Base-by-base conservation (phyloP, 1,284 basidiomycete genomes). In the Sporisorium exsertum region DNA sequence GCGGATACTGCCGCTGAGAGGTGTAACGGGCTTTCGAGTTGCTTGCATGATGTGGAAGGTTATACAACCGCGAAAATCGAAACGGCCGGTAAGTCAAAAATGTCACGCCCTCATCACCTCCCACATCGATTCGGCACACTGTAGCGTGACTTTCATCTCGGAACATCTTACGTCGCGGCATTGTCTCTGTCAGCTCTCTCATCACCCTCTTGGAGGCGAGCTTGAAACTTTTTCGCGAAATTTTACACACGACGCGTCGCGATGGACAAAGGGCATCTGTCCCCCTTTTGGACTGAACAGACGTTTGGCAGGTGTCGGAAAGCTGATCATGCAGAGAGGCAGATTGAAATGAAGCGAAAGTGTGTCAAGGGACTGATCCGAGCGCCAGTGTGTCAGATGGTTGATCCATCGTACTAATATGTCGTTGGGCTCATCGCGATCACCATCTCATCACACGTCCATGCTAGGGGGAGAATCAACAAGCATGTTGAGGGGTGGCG, bases 241-340 rank as follows among this genome's bases (percentile, higher is more conserved):
- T 10, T 49, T 42, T 27, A 6, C n/a, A 5, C 52, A 13, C 52
- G 56, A 64, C 63, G 56, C 57, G 57, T 58, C 63, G 49, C 57
- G 63, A 65, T 29, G 51, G n/a, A 58, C 56, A 65, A 65, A 59
- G 56, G 63, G 63, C 5, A 53, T n/a, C 18, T 18, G 40, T 24
- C n/a, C 27, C 29, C 22, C 22, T 24, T 51, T 51, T 26, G 4
- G 13, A 8, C 26, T 43, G 53, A 56, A 46, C 15, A 29, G 43
- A n/a, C 12, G 6, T n/a, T 6, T 29, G 63, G 18, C 22, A 40
- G 55, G 13, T 65, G 56, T 55, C 63, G 22, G 24, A 10, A 3
- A 3, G 35, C 29, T 65, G 50, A 52, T 60, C 50, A 18, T 45
- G 24, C 35, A 32, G 26, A 20, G 8, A 16, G 27, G 58, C 63